A percentile compares a stretch with the other conserved stretches of the same genome.
These are phyloP conservation scores for Populus hybrid DNA, from an alignment of 441 rosid genomes.

Conservation along the genomic window DNA sequence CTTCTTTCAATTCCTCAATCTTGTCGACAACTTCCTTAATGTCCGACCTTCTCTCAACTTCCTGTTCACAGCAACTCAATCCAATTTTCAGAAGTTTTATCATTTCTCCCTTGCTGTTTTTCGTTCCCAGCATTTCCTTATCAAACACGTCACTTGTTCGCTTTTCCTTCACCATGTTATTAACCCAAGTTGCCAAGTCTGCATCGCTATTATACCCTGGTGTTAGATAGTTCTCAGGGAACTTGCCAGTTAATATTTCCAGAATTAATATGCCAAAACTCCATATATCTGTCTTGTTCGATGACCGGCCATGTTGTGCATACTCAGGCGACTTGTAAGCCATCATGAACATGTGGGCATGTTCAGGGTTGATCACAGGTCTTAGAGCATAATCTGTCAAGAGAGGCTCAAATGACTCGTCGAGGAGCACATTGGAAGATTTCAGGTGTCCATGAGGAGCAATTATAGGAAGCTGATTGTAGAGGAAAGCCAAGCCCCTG, in stretches of 20 bases:
- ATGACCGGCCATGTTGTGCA: constrained; percentile 36
- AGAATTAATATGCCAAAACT: constrained; percentile 74
- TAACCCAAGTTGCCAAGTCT: constrained; percentile 70
- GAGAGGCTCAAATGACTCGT: constrained; percentile 53
- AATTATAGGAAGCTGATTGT: constrained; percentile 57
- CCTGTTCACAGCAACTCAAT: constrained; percentile 78
- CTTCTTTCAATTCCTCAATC: constrained; percentile 52
- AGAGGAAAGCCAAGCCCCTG: constrained; percentile 67
- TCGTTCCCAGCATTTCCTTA: constrained; percentile 57
- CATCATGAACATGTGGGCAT: constrained; percentile 58
- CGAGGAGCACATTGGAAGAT: constrained; percentile 84
- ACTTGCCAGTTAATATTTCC: constrained; percentile 70
- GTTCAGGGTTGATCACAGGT: constrained; percentile 69
- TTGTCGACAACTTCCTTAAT: constrained; percentile 51
- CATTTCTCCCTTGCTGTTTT: constrained; percentile 60
- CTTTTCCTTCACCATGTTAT: constrained; percentile 54
- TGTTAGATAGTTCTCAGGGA: constrained; percentile 67
- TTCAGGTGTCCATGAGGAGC: constrained; percentile 91
- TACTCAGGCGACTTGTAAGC: constrained; percentile 88
- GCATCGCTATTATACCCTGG: constrained; percentile 41
- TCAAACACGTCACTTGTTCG: constrained; percentile 64
- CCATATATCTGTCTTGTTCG: constrained; percentile 77
- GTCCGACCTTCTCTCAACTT: constrained; percentile 50
- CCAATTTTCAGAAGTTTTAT: constrained; percentile 72
- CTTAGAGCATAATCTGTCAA: constrained; percentile 68